Evolutionary conservation across 2,329 filamentous ascomycete species (phyloP).

Genomic region (Epichloe bromicola): DNA sequence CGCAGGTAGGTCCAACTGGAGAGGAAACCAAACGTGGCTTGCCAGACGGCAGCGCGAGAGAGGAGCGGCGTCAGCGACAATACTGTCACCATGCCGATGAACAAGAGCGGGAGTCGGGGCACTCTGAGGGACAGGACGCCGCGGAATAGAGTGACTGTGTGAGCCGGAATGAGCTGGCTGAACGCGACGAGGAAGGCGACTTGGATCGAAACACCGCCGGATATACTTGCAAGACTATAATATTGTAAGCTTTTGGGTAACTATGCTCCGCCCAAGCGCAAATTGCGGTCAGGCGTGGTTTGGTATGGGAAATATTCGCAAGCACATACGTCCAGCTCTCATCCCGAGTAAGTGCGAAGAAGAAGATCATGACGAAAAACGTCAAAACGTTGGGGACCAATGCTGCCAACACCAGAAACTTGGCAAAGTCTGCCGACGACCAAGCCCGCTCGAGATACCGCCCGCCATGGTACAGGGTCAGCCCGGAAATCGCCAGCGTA

Average conservation of each 20-base stretch:
- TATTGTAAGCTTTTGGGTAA: too few relatives aligned
- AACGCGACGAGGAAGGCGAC: slow-evolving; percentile 92
- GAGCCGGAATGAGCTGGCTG: slow-evolving; percentile 92
- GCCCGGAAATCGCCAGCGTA: slow-evolving; percentile 62
- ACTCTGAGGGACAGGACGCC: slow-evolving; percentile 83
- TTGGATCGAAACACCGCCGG: slow-evolving; percentile 79
- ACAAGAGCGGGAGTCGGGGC: slow-evolving; percentile 54
- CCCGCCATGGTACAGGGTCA: slow-evolving; percentile 81
- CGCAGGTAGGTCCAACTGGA: slow-evolving; percentile 91
- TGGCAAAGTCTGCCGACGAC: slow-evolving; percentile 83
- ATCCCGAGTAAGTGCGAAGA: slow-evolving; percentile 56
- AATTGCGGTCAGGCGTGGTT: too few relatives aligned
- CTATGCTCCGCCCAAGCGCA: too few relatives aligned
- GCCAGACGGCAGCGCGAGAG: slow-evolving; percentile 62
- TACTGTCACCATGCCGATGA: slow-evolving; percentile 61
- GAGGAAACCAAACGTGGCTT: slow-evolving; percentile 70
- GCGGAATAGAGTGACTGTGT: slow-evolving; percentile 88
- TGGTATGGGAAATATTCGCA: too few relatives aligned
- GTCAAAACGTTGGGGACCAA: slow-evolving; percentile 69
- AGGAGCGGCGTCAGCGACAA: slow-evolving; percentile 44
- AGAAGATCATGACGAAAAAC: slow-evolving; percentile 60
- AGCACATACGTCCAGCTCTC: slow-evolving; percentile 52
- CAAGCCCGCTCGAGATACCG: slow-evolving; percentile 92
- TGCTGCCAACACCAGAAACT: slow-evolving; percentile 68
- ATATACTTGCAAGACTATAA: slow-evolving; percentile 62